Base-by-base conservation (phyloP, 257 asterid genomes). In the Fraxinus quadrangulata region DNA sequence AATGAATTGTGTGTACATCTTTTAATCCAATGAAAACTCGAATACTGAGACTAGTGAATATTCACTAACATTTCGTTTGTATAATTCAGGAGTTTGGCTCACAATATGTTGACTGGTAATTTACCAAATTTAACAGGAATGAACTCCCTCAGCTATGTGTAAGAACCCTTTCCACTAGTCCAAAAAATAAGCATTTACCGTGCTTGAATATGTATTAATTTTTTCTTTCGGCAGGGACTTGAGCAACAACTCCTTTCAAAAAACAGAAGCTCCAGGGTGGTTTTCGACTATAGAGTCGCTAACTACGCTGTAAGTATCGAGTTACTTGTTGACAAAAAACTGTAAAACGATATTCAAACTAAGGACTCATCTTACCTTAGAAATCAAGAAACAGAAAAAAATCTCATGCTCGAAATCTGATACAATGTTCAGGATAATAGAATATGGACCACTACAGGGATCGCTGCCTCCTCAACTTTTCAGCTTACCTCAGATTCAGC, bases 391-490 rank as follows among this genome's bases (percentile, higher is more conserved):
- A 28, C 70, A 37, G 47, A 45, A 28, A n/a, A 24, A n/a, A 39
- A 39, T 77, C 76, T 77, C 42, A 47, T 71, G 78, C 54, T 76
- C 33, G 49, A 68, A 78, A 10, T 49, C 16, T 84, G 70, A 24
- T 77, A 40, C 69, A 40, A 47, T 86, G 59, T 66, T 80, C 87
- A 94, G 99, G 88, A 83, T 94, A 83, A 87, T 91, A 5, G 99
- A 94, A 78, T 86, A 88, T 24, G 99, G 99, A 74, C 88, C 96
- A 19, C 72, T 94, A 30, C 84, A 88, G 81, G 99, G 99, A 86
- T 30, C 85, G 2, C 84, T 94, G 78, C 97, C 97, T 26, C 81
- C 85, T 80, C 87, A 78, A 59, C 75, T 91, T 49, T 91, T 94
- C 88, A 82, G 84, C 75, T 87, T 91, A 80, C 94, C 97, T 72